Percentiles rank a stretch among this genome's conserved stretches.
These are phyloP conservation scores for Epichloe sibirici DNA, from an alignment of 2,329 filamentous ascomycete genomes.

Conservation along the genomic window DNA sequence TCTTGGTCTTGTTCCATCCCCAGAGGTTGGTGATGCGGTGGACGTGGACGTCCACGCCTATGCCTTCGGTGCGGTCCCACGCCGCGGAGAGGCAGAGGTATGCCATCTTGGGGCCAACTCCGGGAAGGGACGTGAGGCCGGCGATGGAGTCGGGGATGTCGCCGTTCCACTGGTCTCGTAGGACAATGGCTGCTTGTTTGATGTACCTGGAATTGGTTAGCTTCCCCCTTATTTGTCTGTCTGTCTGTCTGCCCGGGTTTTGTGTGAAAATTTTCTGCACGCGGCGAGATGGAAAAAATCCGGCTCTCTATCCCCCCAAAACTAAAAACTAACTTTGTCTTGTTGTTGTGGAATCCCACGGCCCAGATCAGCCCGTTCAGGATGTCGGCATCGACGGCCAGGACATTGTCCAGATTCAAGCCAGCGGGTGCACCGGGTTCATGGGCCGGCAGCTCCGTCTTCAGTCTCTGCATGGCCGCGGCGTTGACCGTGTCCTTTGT, in stretches of 20 bases:
- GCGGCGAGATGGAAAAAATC: background rate
- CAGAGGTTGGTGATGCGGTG: slow-evolving; percentile 90
- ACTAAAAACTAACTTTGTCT: slow-evolving; percentile 46
- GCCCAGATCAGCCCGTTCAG: slow-evolving; percentile 67
- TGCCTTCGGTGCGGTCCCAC: slow-evolving; percentile 55
- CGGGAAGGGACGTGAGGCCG: slow-evolving; percentile 65
- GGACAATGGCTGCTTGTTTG: slow-evolving; percentile 60
- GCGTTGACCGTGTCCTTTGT: slow-evolving; percentile 89
- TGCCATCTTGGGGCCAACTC: slow-evolving; percentile 91
- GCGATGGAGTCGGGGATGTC: slow-evolving; percentile 74
- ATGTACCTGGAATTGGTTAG: slow-evolving; percentile 35
- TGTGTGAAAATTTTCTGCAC: no score
- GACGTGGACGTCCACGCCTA: slow-evolving; percentile 90
- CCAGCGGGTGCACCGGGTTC: slow-evolving; percentile 31
- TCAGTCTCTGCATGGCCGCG: slow-evolving; percentile 66
- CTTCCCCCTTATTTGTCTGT: background rate
- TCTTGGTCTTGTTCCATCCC: slow-evolving; percentile 77
- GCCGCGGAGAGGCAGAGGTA: slow-evolving; percentile 72
- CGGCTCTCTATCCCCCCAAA: no score
- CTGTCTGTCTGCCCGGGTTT: background rate
- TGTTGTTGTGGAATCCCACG: slow-evolving; percentile 92
- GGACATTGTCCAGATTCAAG: slow-evolving; percentile 65
- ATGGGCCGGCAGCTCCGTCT: slow-evolving; percentile 54
- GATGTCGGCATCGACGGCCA: slow-evolving; percentile 53
- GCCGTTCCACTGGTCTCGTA: slow-evolving; percentile 55